phyloP scores from a whole-genome alignment of 2,329 filamentous ascomycete species.

The Esteya vermicola region DNA sequence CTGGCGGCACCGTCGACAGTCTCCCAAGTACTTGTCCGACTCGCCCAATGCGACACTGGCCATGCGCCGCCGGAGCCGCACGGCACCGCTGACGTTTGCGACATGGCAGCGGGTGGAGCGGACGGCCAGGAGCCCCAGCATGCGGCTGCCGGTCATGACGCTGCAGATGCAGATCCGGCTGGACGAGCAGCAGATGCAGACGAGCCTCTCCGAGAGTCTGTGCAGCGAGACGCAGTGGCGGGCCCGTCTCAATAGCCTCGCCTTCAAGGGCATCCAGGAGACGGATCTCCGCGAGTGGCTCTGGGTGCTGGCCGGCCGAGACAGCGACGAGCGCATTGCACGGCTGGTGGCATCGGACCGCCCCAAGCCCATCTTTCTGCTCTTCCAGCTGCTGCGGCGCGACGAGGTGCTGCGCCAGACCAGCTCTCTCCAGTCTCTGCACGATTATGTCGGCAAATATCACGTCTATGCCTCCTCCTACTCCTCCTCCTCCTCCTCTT shows the following conservation, averaged over 20 bases:
- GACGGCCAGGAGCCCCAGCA: constrained; percentile 11
- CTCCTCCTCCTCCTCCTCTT: too few species aligned
- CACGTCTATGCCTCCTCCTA: too few species aligned
- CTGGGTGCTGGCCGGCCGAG: constrained; percentile 23
- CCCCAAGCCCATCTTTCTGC: constrained; percentile 25
- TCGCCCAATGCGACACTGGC: constrained; percentile 10
- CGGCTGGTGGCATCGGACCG: constrained; percentile 19
- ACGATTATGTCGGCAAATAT: constrained; percentile 16
- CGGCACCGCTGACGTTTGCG: constrained; percentile 6
- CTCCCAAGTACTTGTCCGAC: constrained; percentile 8
- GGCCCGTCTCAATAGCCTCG: constrained; percentile 16
- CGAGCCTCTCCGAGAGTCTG: constrained; percentile 10
- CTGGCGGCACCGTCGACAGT: neutral
- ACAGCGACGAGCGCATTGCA: constrained; percentile 20
- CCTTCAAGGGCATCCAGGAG: constrained; percentile 18
- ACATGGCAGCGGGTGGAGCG: constrained; percentile 8
- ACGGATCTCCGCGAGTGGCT: constrained; percentile 24
- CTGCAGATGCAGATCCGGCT: constrained; percentile 13
- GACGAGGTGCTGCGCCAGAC: constrained; percentile 18
- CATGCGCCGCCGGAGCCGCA: constrained; percentile 7
- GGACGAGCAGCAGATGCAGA: constrained; percentile 10
- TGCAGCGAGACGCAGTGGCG: constrained; percentile 16
- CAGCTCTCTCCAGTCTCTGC: constrained; percentile 17
- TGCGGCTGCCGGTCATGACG: constrained; percentile 13
- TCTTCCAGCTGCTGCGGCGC: constrained; percentile 20